A percentile compares a stretch with the other conserved stretches of the same genome.
phyloP scores from a whole-genome alignment of 768 basidiomycete genomes.

The Collybiopsis confluens region DNA sequence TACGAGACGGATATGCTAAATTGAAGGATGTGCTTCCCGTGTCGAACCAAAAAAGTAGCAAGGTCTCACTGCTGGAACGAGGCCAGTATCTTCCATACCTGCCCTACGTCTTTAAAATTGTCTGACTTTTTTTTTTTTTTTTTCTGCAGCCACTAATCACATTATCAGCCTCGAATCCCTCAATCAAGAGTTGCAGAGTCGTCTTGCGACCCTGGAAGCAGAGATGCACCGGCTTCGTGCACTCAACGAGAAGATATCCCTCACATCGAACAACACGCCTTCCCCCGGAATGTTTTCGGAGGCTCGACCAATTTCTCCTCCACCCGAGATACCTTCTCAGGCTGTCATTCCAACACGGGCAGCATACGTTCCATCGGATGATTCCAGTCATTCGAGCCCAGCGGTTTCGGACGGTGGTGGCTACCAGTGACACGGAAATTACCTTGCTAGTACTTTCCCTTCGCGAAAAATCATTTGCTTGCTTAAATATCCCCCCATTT shows the following conservation, averaged over 20 bases:
- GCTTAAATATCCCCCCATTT: not conserved
- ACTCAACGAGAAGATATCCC: conserved; percentile 81
- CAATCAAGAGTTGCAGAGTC: conserved; percentile 67
- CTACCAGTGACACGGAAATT: conserved; percentile 4
- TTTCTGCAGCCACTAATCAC: conserved; percentile 66
- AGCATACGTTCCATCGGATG: conserved; percentile 57
- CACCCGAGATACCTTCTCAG: conserved; percentile 47
- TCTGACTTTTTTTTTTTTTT: conserved; percentile 8
- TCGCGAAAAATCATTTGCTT: not conserved
- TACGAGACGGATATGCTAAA: conserved; percentile 85
- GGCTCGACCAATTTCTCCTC: conserved; percentile 60
- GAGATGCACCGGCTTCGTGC: conserved; percentile 69
- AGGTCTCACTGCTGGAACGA: conserved; percentile 84
- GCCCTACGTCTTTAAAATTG: not conserved
- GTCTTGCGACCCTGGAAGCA: conserved; percentile 59
- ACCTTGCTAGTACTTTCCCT: not conserved
- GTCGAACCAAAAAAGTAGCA: conserved; percentile 89
- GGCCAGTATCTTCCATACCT: conserved; percentile 41
- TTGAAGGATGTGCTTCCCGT: conserved; percentile 84
- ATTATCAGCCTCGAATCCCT: conserved; percentile 69
- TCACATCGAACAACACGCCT: conserved; percentile 46
- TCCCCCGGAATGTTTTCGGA: conserved; percentile 45
- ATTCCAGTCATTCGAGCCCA: conserved; percentile 41
- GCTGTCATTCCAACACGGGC: conserved; percentile 43
- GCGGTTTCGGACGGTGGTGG: conserved; percentile 43